Percentiles rank a stretch among this genome's conserved stretches.
phyloP scores from a whole-genome alignment of 169 alveolate species.

The Eimeria tenella region DNA sequence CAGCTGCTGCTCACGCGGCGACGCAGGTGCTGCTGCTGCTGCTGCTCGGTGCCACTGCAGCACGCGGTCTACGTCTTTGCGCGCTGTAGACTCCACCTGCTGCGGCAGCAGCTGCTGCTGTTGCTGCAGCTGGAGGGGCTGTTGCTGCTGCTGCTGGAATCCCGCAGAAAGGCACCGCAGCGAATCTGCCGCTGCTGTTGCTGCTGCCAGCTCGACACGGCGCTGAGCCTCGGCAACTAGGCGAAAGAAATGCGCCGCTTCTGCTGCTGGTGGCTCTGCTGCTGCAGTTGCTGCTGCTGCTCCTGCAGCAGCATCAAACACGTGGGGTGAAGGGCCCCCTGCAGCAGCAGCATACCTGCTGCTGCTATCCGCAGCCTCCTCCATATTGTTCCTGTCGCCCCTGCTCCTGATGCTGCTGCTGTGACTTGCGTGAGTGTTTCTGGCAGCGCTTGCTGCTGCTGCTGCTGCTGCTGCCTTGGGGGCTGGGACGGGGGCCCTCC shows the following conservation, averaged over 20 bases:
- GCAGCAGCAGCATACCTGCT: slow-evolving; percentile 43
- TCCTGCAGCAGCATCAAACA: not conserved
- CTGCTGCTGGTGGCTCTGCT: not conserved
- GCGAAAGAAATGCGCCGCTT: slow-evolving; percentile 36
- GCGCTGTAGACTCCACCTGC: slow-evolving; percentile 49
- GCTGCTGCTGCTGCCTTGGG: slow-evolving; percentile 1
- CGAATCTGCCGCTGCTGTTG: slow-evolving; percentile 46
- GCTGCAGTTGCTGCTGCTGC: slow-evolving; percentile 26
- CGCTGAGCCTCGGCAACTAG: slow-evolving; percentile 60
- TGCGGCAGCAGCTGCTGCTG: slow-evolving; percentile 46
- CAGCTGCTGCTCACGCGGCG: not conserved
- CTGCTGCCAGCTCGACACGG: slow-evolving; percentile 58
- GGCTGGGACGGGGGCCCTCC: not conserved
- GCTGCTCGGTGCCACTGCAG: slow-evolving; percentile 59
- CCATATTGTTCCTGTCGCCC: not conserved
- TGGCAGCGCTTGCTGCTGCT: not conserved
- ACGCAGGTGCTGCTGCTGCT: slow-evolving; percentile 1
- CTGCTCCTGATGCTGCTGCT: slow-evolving; percentile 16
- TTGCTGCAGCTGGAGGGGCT: slow-evolving; percentile 28
- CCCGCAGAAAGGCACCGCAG: slow-evolving; percentile 38
- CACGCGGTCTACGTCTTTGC: slow-evolving; percentile 36
- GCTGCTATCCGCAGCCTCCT: slow-evolving; percentile 2
- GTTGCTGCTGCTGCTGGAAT: slow-evolving; percentile 62
- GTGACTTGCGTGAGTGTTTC: not conserved
- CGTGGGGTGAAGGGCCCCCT: not conserved